Conservation (phyloP, 1,284 basidiomycete genomes). For the Exsudoporus floridanus region DNA sequence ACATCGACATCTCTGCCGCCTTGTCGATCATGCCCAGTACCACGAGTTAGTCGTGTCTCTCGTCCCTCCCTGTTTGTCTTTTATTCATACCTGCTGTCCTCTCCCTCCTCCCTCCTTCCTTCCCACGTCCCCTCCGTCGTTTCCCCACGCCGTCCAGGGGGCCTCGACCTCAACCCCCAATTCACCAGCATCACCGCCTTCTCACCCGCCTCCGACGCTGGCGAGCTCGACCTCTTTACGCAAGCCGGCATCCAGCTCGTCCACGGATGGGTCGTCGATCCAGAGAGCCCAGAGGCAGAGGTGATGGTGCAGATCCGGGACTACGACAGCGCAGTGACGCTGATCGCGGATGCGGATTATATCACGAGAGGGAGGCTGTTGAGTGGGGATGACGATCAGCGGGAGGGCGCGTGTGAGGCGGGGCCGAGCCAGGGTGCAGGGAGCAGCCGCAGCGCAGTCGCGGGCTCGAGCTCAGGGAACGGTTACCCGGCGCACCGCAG, state of each 20-base stretch:
- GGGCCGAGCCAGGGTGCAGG: conserved; percentile 7
- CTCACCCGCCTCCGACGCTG: conserved; percentile 56
- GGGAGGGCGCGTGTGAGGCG: background rate
- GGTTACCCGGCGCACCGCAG: background rate
- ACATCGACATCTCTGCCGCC: conserved; percentile 75
- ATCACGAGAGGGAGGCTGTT: conserved; percentile 64
- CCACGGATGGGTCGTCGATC: conserved; percentile 92
- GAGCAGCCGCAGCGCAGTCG: conserved; percentile 21
- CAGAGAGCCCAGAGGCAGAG: conserved; percentile 57
- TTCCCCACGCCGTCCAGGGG: conserved; percentile 45
- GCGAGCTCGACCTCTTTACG: conserved; percentile 83
- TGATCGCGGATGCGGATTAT: conserved; percentile 77
- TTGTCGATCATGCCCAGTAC: conserved; percentile 82
- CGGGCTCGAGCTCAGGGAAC: conserved; percentile 13
- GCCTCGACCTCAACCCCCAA: conserved; percentile 82
- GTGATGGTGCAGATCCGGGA: conserved; percentile 56
- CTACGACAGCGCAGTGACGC: conserved; percentile 69
- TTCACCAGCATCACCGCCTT: conserved; percentile 73
- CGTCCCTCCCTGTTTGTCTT: background rate
- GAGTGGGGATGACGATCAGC: conserved; percentile 20
- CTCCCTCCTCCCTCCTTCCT: too few relatives aligned
- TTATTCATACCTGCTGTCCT: background rate
- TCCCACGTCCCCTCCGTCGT: background rate
- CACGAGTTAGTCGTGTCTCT: conserved; percentile 50
- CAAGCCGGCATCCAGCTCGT: conserved; percentile 78